Conservation (phyloP, 192 early-diverging fungal genomes). For the Diversispora epigaea region DNA sequence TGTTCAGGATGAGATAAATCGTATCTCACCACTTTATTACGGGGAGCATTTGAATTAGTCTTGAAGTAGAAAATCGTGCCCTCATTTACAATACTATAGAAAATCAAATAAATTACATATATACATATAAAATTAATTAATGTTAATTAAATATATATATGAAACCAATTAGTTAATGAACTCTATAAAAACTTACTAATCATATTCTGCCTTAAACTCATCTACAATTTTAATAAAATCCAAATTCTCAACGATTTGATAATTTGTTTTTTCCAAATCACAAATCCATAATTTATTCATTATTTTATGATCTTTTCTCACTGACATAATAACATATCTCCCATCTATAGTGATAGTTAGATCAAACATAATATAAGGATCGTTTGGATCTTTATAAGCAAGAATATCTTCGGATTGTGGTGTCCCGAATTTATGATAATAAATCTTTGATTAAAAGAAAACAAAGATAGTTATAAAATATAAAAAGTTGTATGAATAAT, state of each 20-base stretch:
- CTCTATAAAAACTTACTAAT: slow-evolving; percentile 29
- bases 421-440: slow-evolving; percentile 60
- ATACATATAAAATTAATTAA: background rate
- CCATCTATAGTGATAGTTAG: slow-evolving; percentile 53
- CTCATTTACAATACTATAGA: slow-evolving; percentile 53
- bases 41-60: slow-evolving; percentile 63
- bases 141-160: background rate
- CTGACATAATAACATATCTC: slow-evolving; percentile 55
- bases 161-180: background rate
- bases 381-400: slow-evolving; percentile 48
- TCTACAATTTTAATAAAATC: slow-evolving; percentile 52
- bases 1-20: slow-evolving; percentile 56
- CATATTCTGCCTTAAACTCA: slow-evolving; percentile 52
- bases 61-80: slow-evolving; percentile 60
- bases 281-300: slow-evolving; percentile 47
- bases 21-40: slow-evolving; percentile 58
- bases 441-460: slow-evolving; percentile 30
- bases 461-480: too few relatives aligned
- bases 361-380: slow-evolving; percentile 46
- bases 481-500: background rate
- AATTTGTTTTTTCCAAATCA: slow-evolving; percentile 37
- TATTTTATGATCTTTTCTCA: slow-evolving; percentile 47
- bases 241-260: slow-evolving; percentile 26
- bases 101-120: background rate
- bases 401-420: slow-evolving; percentile 60